Conservation (phyloP, 1,284 basidiomycete species). For the Melampsora americana region DNA sequence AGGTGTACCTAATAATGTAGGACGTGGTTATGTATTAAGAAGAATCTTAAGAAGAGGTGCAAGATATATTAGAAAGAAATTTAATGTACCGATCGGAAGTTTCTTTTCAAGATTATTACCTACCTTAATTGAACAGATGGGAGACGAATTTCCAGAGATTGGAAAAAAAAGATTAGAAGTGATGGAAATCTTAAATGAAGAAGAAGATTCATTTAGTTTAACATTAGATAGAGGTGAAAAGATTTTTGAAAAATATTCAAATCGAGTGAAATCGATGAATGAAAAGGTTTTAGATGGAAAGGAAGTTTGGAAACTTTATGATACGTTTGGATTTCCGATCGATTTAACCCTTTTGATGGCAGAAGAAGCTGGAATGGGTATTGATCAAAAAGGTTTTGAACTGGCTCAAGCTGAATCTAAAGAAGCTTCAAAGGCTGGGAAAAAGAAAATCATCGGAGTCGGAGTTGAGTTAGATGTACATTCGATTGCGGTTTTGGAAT, state of each 20-base stretch:
- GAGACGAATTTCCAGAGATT: slow-evolving; percentile 88
- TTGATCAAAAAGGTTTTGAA: slow-evolving; percentile 87
- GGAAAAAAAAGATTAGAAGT: slow-evolving; percentile 77
- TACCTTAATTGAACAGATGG: slow-evolving; percentile 82
- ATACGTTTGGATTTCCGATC: slow-evolving; percentile 97
- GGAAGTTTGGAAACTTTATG: slow-evolving; percentile 96
- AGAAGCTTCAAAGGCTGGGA: slow-evolving; percentile 82
- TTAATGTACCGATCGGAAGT: slow-evolving; percentile 85
- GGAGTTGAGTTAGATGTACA: slow-evolving; percentile 91
- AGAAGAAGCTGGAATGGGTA: slow-evolving; percentile 78
- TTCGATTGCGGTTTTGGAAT: slow-evolving; percentile 82
- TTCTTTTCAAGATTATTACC: slow-evolving; percentile 94
- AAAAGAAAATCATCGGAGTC: slow-evolving; percentile 62
- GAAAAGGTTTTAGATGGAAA: slow-evolving; percentile 73
- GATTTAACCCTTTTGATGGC: slow-evolving; percentile 97
- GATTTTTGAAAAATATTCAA: slow-evolving; percentile 87
- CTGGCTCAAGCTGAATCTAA: slow-evolving; percentile 81
- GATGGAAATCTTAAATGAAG: slow-evolving; percentile 93
- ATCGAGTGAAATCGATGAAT: slow-evolving; percentile 66
- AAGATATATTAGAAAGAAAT: slow-evolving; percentile 90
- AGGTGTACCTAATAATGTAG: slow-evolving; percentile 42
- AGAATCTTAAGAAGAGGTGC: slow-evolving; percentile 56
- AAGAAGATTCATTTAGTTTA: slow-evolving; percentile 93
- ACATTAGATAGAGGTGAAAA: slow-evolving; percentile 96
- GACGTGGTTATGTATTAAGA: slow-evolving; percentile 40